Conservation (phyloP, 306 rosid genomes). For the Trifolium dubium region DNA sequence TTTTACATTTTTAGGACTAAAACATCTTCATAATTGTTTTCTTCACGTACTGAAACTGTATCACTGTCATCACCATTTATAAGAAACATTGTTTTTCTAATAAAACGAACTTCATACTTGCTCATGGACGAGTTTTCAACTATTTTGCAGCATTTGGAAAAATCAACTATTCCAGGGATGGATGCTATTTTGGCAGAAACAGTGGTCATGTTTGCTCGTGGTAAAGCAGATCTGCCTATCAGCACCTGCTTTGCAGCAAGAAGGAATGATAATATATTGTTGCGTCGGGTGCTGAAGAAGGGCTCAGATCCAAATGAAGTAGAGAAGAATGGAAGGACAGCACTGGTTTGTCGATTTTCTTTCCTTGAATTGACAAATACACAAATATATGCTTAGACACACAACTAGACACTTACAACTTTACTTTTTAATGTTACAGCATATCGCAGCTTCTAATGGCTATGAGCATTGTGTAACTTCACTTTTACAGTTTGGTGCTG, state of each 20-base stretch:
- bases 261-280: constrained; percentile 56
- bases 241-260: constrained; percentile 68
- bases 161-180: constrained; percentile 47
- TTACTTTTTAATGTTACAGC: constrained; percentile 52
- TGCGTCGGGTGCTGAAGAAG: constrained; percentile 54
- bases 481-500: constrained; percentile 65
- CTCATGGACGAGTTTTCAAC: constrained; percentile 12
- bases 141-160: constrained; percentile 59
- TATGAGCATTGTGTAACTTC: constrained; percentile 51
- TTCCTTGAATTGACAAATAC: background rate
- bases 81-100: background rate
- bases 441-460: constrained; percentile 71
- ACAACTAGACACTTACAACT: constrained; percentile 11
- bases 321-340: constrained; percentile 57
- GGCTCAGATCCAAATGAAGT: constrained; percentile 77
- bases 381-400: background rate
- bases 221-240: constrained; percentile 65
- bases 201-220: constrained; percentile 62
- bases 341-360: constrained; percentile 58
- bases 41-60: background rate
- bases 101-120: background rate
- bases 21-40: background rate
- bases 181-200: constrained; percentile 56
- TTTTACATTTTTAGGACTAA: background rate
- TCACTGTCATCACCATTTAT: background rate